Conservation (phyloP, 306 rosid species). For the Rubus idaeus region DNA sequence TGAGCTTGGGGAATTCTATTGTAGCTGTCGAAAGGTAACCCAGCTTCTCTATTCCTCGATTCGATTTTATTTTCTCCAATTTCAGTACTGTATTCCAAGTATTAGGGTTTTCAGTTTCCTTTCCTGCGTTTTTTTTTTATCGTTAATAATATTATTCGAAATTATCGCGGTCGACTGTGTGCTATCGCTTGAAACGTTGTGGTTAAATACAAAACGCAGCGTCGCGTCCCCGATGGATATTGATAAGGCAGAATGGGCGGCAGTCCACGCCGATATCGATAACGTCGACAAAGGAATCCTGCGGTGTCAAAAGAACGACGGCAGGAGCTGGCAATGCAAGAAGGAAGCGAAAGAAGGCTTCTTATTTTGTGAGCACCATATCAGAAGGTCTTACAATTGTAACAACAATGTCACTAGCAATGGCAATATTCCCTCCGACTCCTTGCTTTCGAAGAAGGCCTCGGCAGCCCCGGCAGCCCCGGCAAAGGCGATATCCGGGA, state of each 20-base stretch:
- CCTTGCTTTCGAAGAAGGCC: not conserved
- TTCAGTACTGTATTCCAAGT: not conserved
- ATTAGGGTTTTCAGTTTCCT: not conserved
- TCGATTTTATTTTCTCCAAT: not conserved
- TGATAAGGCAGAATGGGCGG: not conserved
- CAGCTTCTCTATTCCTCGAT: constrained; percentile 4
- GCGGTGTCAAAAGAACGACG: not conserved
- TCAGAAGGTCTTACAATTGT: not conserved
- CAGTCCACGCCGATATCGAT: not conserved
- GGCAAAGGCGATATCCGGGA: not conserved
- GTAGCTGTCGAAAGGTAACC: constrained; percentile 7
- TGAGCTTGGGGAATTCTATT: constrained; percentile 8
- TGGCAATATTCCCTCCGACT: not conserved
- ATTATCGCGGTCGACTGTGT: not conserved
- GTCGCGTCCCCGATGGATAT: constrained; percentile 4
- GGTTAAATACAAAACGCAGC: constrained; percentile 5
- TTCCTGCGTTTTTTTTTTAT: not conserved
- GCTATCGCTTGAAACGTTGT: constrained; percentile 1
- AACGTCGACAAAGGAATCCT: not conserved
- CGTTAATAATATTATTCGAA: not conserved
- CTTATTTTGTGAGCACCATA: not conserved
- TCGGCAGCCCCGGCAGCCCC: not conserved
- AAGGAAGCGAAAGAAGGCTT: constrained; percentile 10
- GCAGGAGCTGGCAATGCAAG: constrained; percentile 16
- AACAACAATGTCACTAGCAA: not conserved